Evolutionary conservation across 257 asterid genomes (phyloP), one percentile per base, ranked within the genome.

Genomic region (Salvia miltiorrhiza): DNA sequence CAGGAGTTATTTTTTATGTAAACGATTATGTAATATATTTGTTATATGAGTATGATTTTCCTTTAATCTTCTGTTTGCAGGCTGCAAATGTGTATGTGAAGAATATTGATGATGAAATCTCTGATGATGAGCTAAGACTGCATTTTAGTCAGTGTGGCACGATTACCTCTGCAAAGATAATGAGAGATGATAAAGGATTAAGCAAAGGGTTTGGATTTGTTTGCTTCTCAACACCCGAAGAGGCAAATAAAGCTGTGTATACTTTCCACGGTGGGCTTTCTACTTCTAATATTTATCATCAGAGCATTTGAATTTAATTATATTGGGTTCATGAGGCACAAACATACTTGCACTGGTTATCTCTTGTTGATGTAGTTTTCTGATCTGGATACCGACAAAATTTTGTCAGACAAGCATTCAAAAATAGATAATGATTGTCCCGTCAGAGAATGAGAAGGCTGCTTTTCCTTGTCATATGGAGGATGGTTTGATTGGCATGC

Each of bases 161-260:
- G 32, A 88, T 90, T 69, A 90, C 90, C 56, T 92, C 97, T 28
- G 95, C 81, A 13, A 90, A 81, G 75, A 71, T 90, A 61, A 92
- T 92, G 98, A 80, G 79, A 75, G 96, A 92, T 74, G 93, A 88
- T 19, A 88, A 84, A 75, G 97, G 95, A 72, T 44, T 84, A 43
- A 85, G 91, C 78, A 90, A 81, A 77, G 98, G 97, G 67, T 90
- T 88, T 78, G 98, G 97, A 67, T 92, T 92, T 78, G 91, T 90
- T 65, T 92, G 97, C 86, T 92, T 87, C 84, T 84, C 97, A 58
- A 77, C 74, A 4, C 90, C 92, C 5, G 91, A 83, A 72, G 97
- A 90, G 80, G 97, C 97, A 33, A 68, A 33, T 58, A 84, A 67
- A 62, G 97, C 97, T 35, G 90, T 90, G 49, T 76, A 72, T 71